Evolutionary conservation across 495 filamentous ascomycete genomes (phyloP).

Genomic region (Terfezia boudieri): DNA sequence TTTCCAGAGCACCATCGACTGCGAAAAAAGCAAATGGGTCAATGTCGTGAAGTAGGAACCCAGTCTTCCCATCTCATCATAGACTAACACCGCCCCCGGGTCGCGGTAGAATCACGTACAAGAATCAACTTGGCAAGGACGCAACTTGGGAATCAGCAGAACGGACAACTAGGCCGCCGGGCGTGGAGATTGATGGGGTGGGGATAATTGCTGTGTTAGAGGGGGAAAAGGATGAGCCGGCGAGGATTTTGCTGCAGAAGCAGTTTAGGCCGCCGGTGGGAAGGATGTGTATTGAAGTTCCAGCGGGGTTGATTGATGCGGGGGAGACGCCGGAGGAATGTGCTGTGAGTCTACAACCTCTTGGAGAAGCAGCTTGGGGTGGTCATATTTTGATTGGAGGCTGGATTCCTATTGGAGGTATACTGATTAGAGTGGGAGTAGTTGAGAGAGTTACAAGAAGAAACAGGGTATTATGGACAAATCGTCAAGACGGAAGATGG

Average conservation of each 20-base stretch:
- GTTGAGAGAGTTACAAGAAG: constrained; percentile 64
- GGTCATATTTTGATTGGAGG: too few relatives aligned
- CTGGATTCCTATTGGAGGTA: too few relatives aligned
- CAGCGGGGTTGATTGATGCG: constrained; percentile 67
- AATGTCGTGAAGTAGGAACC: too few relatives aligned
- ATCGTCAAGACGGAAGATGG: constrained; percentile 19
- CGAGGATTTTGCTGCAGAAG: constrained; percentile 55
- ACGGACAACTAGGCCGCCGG: constrained; percentile 44
- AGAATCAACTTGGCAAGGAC: constrained; percentile 41
- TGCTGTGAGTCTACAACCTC: constrained; percentile 27
- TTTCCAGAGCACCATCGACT: too few relatives aligned
- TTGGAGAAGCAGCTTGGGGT: too few relatives aligned
- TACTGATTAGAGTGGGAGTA: too few relatives aligned
- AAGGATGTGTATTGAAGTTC: constrained; percentile 59
- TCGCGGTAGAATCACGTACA: constrained; percentile 28
- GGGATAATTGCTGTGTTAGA: constrained; percentile 75
- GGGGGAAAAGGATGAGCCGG: constrained; percentile 26
- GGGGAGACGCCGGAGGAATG: constrained; percentile 56
- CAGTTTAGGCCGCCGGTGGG: constrained; percentile 73
- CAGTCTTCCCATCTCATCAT: too few relatives aligned
- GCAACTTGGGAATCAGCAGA: constrained; percentile 71
- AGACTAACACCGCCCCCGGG: too few relatives aligned
- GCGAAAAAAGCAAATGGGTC: too few relatives aligned
- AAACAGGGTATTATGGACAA: constrained; percentile 71
- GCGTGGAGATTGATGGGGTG: constrained; percentile 61